phyloP scores from a whole-genome alignment of 1,284 basidiomycete genomes.

The Macrocystidia cucumis region DNA sequence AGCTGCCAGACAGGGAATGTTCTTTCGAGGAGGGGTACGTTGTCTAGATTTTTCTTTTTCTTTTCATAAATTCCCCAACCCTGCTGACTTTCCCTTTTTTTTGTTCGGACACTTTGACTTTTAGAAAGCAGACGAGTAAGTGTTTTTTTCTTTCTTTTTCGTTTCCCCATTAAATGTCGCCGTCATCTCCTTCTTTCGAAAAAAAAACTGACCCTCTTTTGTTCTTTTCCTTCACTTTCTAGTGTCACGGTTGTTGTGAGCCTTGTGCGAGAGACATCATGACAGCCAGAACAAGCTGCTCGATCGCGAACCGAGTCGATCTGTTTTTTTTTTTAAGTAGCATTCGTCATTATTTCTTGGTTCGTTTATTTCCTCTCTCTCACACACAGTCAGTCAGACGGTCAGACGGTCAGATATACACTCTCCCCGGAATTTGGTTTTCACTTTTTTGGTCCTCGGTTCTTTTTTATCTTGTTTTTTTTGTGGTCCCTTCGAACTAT shows the following conservation, averaged over 20 bases:
- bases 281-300: too few species aligned
- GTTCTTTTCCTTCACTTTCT: conserved; percentile 5
- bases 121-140: conserved; percentile 40
- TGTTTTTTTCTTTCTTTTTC: conserved; percentile 6
- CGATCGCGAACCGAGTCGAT: too few species aligned
- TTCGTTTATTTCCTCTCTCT: too few species aligned
- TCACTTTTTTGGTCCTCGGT: too few species aligned
- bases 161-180: too few species aligned
- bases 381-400: too few species aligned
- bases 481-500: too few species aligned
- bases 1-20: conserved; percentile 54
- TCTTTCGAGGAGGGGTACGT: conserved; percentile 66
- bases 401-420: too few species aligned
- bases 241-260: conserved; percentile 57
- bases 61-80: not conserved
- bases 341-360: too few species aligned
- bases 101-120: conserved; percentile 4
- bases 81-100: conserved; percentile 5
- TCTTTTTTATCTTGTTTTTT: too few species aligned
- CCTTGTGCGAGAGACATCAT: conserved; percentile 48
- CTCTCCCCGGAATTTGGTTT: too few species aligned
- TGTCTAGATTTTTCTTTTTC: conserved; percentile 5
- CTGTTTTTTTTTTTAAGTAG: too few species aligned
- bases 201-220: conserved; percentile 2
- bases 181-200: not conserved